Base-by-base conservation (phyloP, 805 yeast species). In the Barnettozyma vustinii region DNA sequence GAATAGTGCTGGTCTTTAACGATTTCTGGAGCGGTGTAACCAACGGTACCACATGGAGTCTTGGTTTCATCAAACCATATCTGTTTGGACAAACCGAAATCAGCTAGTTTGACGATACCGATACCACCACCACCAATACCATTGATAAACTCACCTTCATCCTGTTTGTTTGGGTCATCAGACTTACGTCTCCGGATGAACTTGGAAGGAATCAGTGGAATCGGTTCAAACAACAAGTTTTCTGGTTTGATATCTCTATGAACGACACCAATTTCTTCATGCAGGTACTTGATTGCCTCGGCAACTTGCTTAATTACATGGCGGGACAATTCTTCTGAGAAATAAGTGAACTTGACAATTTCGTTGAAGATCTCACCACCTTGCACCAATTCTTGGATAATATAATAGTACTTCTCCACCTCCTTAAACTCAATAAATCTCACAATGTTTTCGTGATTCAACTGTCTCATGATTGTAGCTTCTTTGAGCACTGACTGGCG, bases 231-330 rank as follows among this genome's bases (percentile, higher is more conserved):
- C 43, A 92, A 68, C 48, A 92, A 81, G 62, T 94, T 92, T 58
- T 89, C 99, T 0, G 99, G 99, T 68, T 94, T 94, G 54, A 94
- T 87, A 63, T 94, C 99, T 48, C 98, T 78, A 65, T 94, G 99
- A 12, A 90, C 94, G 59, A 94, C 90, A 15, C 97, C 97, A 60
- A 87, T 80, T 21, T 91, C 84, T 60, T 88, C 92, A 66, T 94
- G 99, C 45, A 94, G 74, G 63, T 92, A 94, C 0, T 96, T 95
- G 55, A 94, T 72, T 1, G 98, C 98, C 69, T 94, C 97, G 8
- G 81, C 71, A 37, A 85, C 68, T 59, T 85, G 94, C 47, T 74
- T 73, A 51, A 84, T 54, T 76, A 64, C 81, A 79, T 64, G 84
- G 74, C 58, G 81, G 78, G 33, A 81, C 81, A 45, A 79, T 70